Percentiles rank a stretch among this genome's conserved stretches.
Conservation (phyloP, 1,284 basidiomycete species). For the Leccinum colubrinum region DNA sequence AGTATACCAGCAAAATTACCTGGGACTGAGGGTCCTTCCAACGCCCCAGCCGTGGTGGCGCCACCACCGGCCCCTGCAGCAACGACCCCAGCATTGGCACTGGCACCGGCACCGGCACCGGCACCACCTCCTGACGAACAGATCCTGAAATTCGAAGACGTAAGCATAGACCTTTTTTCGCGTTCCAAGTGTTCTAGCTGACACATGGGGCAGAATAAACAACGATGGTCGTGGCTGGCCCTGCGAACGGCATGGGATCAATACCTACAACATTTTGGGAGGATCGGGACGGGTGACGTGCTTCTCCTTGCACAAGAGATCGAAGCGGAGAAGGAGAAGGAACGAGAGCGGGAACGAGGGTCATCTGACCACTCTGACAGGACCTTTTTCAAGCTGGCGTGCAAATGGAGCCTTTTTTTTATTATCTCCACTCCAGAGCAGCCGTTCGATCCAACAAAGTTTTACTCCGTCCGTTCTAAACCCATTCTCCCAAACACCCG, state of each 20-base stretch:
- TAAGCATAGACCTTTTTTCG: constrained; percentile 26
- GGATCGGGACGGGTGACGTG: constrained; percentile 76
- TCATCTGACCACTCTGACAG: constrained; percentile 38
- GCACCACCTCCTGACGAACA: constrained; percentile 45
- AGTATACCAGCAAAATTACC: constrained; percentile 31
- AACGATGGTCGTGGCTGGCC: constrained; percentile 73
- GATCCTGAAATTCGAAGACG: constrained; percentile 61
- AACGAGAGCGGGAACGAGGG: constrained; percentile 34
- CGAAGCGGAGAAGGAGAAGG: constrained; percentile 54
- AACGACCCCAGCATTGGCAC: constrained; percentile 14
- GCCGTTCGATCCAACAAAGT: constrained; percentile 73
- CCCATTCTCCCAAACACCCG: constrained; percentile 1
- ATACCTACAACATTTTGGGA: constrained; percentile 69
- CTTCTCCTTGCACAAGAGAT: constrained; percentile 63
- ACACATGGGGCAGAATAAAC: constrained; percentile 53
- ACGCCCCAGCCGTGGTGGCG: constrained; percentile 1
- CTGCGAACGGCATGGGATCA: constrained; percentile 70
- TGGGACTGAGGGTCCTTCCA: constrained; percentile 26
- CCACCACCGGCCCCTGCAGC: constrained; percentile 10
- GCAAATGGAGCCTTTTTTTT: constrained; percentile 87
- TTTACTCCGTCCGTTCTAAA: constrained; percentile 72
- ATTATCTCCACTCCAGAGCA: constrained; percentile 63
- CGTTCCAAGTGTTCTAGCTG: constrained; percentile 2
- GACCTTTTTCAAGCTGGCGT: constrained; percentile 83
- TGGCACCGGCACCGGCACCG: background rate